A percentile compares a stretch with the other conserved stretches of the same genome.
Conservation (phyloP, 148 eudicot species). For the Arbutus unedo region DNA sequence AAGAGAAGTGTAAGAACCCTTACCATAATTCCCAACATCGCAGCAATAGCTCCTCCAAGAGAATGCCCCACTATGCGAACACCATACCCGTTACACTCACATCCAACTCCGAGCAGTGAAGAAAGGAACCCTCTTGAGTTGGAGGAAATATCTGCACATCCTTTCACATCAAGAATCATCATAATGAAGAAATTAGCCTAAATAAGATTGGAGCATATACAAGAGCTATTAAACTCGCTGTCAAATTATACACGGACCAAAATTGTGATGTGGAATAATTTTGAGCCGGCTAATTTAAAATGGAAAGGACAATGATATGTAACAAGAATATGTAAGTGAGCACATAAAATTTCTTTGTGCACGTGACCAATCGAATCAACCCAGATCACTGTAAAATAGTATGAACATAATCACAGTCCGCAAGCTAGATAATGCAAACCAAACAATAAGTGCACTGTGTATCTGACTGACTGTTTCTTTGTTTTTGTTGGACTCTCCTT, state of each 20-base stretch:
- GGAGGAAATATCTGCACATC: constrained; percentile 30
- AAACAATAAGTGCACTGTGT: no score
- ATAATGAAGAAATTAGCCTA: neutral
- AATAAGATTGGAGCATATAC: neutral
- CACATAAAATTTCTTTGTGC: neutral
- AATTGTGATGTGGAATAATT: neutral
- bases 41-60: constrained; percentile 80
- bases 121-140: constrained; percentile 63
- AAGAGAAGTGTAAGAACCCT: constrained; percentile 7
- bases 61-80: constrained; percentile 78
- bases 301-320: neutral
- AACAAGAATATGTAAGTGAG: neutral
- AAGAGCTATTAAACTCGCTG: neutral
- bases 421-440: no score
- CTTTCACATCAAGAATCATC: constrained; percentile 19
- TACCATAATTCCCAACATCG: constrained; percentile 70
- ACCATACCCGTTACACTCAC: constrained; percentile 71
- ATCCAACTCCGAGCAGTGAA: constrained; percentile 61
- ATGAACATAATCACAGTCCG: no score
- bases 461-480: no score
- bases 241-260: neutral
- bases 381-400: neutral
- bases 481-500: no score
- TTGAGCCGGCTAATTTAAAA: neutral
- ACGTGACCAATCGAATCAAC: neutral